Base-by-base conservation (phyloP, 306 rosid genomes). In the Lathyrus tuberosus region DNA sequence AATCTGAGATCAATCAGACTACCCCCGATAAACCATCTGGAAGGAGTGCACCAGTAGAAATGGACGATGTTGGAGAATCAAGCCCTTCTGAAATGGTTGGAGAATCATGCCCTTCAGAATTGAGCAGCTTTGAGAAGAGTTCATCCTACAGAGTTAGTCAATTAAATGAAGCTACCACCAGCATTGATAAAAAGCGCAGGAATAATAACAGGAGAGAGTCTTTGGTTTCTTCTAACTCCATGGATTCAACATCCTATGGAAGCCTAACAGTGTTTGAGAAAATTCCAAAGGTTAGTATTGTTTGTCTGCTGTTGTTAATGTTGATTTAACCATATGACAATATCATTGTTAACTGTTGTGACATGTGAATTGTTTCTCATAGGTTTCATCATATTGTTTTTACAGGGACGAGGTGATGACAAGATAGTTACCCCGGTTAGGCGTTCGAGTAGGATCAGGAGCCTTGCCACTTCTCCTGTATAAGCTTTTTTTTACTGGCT, bases 251-350 rank as follows among this genome's bases (percentile, higher is more conserved):
- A 5, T 89, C 95, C 42, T 92, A 88, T 71, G 98, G 95, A 69
- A 89, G 98, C 68, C 84, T 92, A 67, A 92, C 96, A 3, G 86
- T 89, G 9, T 89, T 77, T 15, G 91, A 92, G 84, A 86, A 76
- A 79, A 72, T 84, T 77, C 65, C 84, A 18, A 87, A 86, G 84
- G 96, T 87, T 52, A 79, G 86, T 78, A 4, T 14, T 31, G 24
- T 20, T 62, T 37, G 15, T 63, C 15, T 31, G 1, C 42, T 8
- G 22, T 10, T 33, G 15, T 60, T 10, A 59, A 4, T 10, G 13
- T 31, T 62, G 10, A 18, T 51, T 49, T 26, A 49, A 49, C 13
- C 18, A 22, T 64, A 49, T 40, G 24, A 22, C 58, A 26, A 47
- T 65, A 41, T 61, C 42, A 17, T 67, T 11, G 6, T 37, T 64